These are phyloP conservation scores for Aspergillus kassunensis DNA, from an alignment of 495 filamentous ascomycete species.

Conservation along the genomic window DNA sequence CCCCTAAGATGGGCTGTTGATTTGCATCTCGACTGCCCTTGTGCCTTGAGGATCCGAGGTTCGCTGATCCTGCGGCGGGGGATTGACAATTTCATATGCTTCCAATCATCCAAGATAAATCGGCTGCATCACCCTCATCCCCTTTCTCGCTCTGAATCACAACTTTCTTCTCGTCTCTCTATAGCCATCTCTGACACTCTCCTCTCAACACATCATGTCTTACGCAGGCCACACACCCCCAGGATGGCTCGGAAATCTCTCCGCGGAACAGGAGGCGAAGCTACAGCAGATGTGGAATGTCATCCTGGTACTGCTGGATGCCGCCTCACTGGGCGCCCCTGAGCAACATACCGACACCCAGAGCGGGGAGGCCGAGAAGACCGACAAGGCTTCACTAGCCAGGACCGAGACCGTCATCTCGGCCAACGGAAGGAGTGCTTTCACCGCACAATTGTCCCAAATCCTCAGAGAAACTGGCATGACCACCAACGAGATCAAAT, in stretches of 20 bases:
- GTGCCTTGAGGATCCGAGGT: slow-evolving; percentile 13
- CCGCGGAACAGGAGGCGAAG: slow-evolving; percentile 75
- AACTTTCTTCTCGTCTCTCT: no score
- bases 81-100: slow-evolving; percentile 13
- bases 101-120: not conserved
- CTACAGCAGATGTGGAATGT: slow-evolving; percentile 77
- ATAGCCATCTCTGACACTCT: not conserved
- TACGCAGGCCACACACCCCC: slow-evolving; percentile 33
- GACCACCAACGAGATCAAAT: slow-evolving; percentile 25
- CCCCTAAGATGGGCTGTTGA: no score
- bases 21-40: no score
- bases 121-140: not conserved
- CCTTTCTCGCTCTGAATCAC: not conserved
- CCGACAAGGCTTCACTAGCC: slow-evolving; percentile 13
- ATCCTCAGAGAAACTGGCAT: slow-evolving; percentile 24
- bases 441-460: slow-evolving; percentile 18
- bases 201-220: slow-evolving; percentile 10
- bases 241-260: slow-evolving; percentile 80
- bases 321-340: slow-evolving; percentile 12
- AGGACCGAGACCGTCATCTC: slow-evolving; percentile 27
- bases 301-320: slow-evolving; percentile 69
- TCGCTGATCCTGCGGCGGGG: slow-evolving; percentile 12
- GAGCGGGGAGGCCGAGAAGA: not conserved
- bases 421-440: slow-evolving; percentile 15
- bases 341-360: slow-evolving; percentile 16